Base-by-base conservation (phyloP, 1,284 basidiomycete genomes). In the Testicularia cyperi region DNA sequence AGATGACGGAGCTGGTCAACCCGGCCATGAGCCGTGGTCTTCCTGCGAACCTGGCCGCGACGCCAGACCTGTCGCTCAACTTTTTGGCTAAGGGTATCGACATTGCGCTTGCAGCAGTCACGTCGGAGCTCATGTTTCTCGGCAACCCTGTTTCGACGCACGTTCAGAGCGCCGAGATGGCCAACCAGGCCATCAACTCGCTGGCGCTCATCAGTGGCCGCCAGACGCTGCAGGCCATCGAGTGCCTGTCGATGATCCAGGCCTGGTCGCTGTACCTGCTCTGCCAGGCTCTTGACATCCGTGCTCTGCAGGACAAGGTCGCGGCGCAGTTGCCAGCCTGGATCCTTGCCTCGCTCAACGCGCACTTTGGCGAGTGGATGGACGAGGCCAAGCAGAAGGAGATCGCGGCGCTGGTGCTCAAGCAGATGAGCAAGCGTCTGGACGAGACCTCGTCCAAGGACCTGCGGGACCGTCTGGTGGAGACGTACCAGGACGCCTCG, bases 31-130 rank as follows among this genome's bases (percentile, higher is more conserved):
- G 55, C 48, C 60, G 60, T 20, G 67, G 67, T 9, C 34, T 69
- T 15, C 51, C 60, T 4, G 61, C 67, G 37, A 67, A 66, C 44
- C 29, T 69, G 29, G 67, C 67, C 14, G 52, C 64, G 18, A 61
- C 64, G n/a, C 57, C 57, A 12, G 64, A 58, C 30, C 46, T 63
- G 0, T 68, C 65, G 34, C 62, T 72, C 39, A 87, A 90, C 78
- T 91, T 90, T 77, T 86, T 87, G 65, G 82, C 81, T 27, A 92
- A 92, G 78, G 90, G 90, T 5, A 78, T 90, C 39, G 90, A 92
- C 72, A 91, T 92, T 57, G 87, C 86, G 21, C 48, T 60, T 8
- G 67, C 66, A 22, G 48, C 48, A 31, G 64, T 61, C 37, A 60
- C 60, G 7, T 60, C 60, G n/a, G 90, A 92, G 78, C 81, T 92